Percentiles rank a stretch among this genome's conserved stretches.
Evolutionary conservation across 1,284 basidiomycete genomes (phyloP).

Genomic region (Entoloma clypeatum): DNA sequence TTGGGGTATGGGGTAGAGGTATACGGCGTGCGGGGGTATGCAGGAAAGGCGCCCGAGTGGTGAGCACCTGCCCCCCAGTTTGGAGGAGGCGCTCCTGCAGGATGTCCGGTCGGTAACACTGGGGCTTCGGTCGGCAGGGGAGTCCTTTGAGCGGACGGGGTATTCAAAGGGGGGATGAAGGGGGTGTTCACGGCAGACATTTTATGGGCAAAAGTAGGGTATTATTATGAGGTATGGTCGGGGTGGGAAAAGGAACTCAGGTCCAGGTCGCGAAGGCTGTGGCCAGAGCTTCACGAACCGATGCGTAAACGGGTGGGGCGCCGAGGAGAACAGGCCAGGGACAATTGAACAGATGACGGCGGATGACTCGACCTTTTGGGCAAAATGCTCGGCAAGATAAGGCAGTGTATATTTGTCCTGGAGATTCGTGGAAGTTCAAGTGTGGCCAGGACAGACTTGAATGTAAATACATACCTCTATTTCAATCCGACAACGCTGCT

Average conservation of each 20-base stretch:
- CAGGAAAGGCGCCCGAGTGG: conserved; percentile 15
- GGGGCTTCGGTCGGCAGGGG: conserved; percentile 15
- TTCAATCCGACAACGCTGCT: no score
- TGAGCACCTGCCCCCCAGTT: conserved; percentile 15
- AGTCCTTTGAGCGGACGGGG: conserved; percentile 1
- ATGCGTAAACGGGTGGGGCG: conserved; percentile 1
- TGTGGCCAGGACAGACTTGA: no score
- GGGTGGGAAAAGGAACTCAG: conserved; percentile 2
- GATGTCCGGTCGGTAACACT: conserved; percentile 20
- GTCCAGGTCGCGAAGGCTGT: conserved; percentile 1
- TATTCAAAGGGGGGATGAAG: conserved; percentile 23
- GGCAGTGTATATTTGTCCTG: no score
- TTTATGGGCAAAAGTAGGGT: conserved; percentile 4
- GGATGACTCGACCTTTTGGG: no score
- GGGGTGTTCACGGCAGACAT: conserved; percentile 18
- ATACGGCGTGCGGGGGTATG: conserved; percentile 17
- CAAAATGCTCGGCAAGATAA: no score
- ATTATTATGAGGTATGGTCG: background rate
- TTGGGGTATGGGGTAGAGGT: conserved; percentile 12
- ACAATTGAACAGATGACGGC: no score
- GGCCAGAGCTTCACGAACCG: background rate
- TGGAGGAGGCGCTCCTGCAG: conserved; percentile 7
- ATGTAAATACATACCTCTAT: no score
- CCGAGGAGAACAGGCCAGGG: background rate
- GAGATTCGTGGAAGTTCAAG: no score